These are phyloP conservation scores for Xerocomus brunneocitrinus DNA, from an alignment of 768 basidiomycete species.

Conservation along the genomic window DNA sequence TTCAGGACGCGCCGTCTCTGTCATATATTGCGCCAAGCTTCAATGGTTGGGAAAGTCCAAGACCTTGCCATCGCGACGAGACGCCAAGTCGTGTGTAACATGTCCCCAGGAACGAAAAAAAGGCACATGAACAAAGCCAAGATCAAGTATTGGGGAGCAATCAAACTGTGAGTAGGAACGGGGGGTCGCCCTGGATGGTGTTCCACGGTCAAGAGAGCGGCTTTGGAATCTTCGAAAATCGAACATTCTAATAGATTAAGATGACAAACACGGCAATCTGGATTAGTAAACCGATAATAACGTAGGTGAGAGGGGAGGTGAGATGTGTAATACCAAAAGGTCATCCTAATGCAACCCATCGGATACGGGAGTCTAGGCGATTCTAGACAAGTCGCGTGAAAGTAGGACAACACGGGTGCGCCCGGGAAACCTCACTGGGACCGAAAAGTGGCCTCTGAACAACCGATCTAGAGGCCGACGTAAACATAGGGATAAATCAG, in stretches of 20 bases:
- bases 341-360: not conserved
- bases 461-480: not conserved
- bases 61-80: not conserved
- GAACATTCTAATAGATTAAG: constrained; percentile 2
- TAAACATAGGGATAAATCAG: constrained; percentile 5
- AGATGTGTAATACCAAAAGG: not conserved
- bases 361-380: not conserved
- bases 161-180: not conserved
- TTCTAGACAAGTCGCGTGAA: not conserved
- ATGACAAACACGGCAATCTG: not conserved
- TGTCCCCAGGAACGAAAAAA: not conserved
- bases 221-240: not conserved
- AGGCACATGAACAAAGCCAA: constrained; percentile 5
- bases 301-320: not conserved
- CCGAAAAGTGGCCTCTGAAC: not conserved
- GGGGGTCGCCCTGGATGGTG: not conserved
- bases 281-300: not conserved
- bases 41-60: not conserved
- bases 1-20: no score
- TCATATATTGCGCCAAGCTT: not conserved
- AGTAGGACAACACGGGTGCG: not conserved
- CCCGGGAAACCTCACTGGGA: not conserved
- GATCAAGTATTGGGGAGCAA: not conserved
- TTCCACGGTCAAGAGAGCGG: constrained; percentile 8
- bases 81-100: not conserved